Evolutionary conservation across 352 stramenopile species (phyloP).

Genomic region (Phytopythium oedochilum): DNA sequence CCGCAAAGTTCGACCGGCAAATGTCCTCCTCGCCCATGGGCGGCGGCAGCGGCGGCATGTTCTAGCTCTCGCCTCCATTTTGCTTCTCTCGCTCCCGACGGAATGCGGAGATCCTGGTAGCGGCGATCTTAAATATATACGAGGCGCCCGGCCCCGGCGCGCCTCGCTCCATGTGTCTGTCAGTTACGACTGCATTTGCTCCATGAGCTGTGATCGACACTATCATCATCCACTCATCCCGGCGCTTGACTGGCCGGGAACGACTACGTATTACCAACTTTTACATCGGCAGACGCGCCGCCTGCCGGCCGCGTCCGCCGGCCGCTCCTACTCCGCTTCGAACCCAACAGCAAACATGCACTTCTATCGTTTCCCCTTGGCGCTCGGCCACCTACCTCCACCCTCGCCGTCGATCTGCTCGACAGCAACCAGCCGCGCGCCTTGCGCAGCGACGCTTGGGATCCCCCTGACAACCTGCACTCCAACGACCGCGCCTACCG

Average conservation of each 20-base stretch:
- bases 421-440: too few species aligned
- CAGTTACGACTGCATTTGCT: too few species aligned
- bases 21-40: slow-evolving; percentile 48
- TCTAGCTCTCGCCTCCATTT: slow-evolving; percentile 13
- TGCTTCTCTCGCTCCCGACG: neutral
- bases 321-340: neutral
- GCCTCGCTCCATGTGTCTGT: neutral
- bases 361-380: slow-evolving; percentile 2
- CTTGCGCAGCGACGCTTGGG: neutral
- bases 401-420: too few species aligned
- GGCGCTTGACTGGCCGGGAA: too few species aligned
- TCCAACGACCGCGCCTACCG: neutral
- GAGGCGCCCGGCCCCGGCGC: neutral
- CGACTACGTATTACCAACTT: neutral
- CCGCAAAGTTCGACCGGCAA: slow-evolving; percentile 78
- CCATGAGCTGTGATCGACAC: too few species aligned
- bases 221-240: too few species aligned
- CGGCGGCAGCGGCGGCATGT: slow-evolving; percentile 30
- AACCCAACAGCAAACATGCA: slow-evolving; percentile 2
- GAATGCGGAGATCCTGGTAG: too few species aligned
- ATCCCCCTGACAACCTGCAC: neutral
- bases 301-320: neutral
- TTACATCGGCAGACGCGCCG: slow-evolving; percentile 1
- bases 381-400: neutral
- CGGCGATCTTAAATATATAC: slow-evolving; percentile 1